Conservation (phyloP, 495 filamentous ascomycete species). For the Massariosphaeria phaeospora region DNA sequence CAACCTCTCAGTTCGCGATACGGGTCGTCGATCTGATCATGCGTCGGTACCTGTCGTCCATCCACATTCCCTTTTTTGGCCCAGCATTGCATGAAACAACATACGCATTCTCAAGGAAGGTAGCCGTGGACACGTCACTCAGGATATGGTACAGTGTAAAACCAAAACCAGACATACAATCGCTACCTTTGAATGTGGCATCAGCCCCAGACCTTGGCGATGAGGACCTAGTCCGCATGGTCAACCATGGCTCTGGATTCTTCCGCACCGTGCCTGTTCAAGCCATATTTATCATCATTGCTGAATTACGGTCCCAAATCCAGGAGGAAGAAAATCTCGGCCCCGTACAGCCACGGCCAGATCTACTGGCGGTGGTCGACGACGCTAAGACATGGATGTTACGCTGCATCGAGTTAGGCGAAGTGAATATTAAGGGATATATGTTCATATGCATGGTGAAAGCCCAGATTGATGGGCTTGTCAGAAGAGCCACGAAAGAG, state of each 20-base stretch:
- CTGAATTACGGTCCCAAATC: slow-evolving; percentile 49
- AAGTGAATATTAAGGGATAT: slow-evolving; percentile 56
- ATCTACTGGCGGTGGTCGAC: slow-evolving; percentile 47
- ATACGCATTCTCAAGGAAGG: slow-evolving; percentile 49
- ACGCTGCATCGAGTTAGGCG: slow-evolving; percentile 45
- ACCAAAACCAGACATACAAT: slow-evolving; percentile 37
- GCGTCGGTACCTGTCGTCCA: slow-evolving; percentile 44
- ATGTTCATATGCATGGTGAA: slow-evolving; percentile 43
- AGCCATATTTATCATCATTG: slow-evolving; percentile 42
- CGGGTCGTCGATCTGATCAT: slow-evolving; percentile 45
- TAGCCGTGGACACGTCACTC: slow-evolving; percentile 47
- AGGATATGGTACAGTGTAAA: slow-evolving; percentile 48
- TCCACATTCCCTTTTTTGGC: slow-evolving; percentile 50
- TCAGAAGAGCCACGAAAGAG: slow-evolving; percentile 38
- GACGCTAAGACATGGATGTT: slow-evolving; percentile 46
- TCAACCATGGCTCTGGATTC: slow-evolving; percentile 46
- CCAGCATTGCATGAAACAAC: slow-evolving; percentile 39
- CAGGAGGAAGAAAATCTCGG: slow-evolving; percentile 50
- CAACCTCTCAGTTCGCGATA: slow-evolving; percentile 40
- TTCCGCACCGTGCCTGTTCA: slow-evolving; percentile 46
- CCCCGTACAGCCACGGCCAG: slow-evolving; percentile 43
- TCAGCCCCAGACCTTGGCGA: background rate
- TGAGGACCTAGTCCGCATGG: slow-evolving; percentile 45
- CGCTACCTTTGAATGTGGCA: slow-evolving; percentile 22
- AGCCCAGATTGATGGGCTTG: slow-evolving; percentile 46